Conservation (phyloP, 441 rosid species). For the Breynia disticha region DNA sequence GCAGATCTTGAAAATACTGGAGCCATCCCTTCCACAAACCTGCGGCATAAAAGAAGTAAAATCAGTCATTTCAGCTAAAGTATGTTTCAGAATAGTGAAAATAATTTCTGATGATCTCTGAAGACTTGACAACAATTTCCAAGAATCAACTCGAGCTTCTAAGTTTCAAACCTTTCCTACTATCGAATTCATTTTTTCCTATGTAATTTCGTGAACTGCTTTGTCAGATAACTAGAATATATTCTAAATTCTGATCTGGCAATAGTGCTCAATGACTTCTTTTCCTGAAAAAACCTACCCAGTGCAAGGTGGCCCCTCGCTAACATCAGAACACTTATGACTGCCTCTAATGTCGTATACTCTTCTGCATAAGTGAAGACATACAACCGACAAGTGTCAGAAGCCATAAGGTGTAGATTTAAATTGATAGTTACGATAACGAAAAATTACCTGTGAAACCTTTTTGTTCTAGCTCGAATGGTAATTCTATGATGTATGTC, state of each 20-base stretch:
- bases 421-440: conserved; percentile 4
- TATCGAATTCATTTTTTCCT: too few relatives aligned
- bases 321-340: conserved; percentile 52
- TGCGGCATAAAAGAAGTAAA: conserved; percentile 16
- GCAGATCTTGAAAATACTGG: conserved; percentile 94
- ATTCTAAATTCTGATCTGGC: too few relatives aligned
- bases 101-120: conserved; percentile 4
- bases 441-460: conserved; percentile 52
- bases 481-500: conserved; percentile 93
- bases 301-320: conserved; percentile 92
- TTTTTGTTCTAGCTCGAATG: conserved; percentile 55
- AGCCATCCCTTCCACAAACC: conserved; percentile 99
- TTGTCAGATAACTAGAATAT: too few relatives aligned
- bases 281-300: conserved; percentile 42
- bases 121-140: not conserved
- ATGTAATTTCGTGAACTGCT: too few relatives aligned
- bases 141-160: not conserved
- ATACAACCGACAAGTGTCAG: conserved; percentile 17
- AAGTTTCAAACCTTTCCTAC: too few relatives aligned
- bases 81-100: not conserved
- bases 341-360: conserved; percentile 67
- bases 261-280: too few relatives aligned
- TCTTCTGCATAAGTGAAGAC: conserved; percentile 47
- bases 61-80: conserved; percentile 3
- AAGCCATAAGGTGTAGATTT: conserved; percentile 6